phyloP scores from a whole-genome alignment of 2,329 filamentous ascomycete genomes.

The Sporothrix pseudoabietina region DNA sequence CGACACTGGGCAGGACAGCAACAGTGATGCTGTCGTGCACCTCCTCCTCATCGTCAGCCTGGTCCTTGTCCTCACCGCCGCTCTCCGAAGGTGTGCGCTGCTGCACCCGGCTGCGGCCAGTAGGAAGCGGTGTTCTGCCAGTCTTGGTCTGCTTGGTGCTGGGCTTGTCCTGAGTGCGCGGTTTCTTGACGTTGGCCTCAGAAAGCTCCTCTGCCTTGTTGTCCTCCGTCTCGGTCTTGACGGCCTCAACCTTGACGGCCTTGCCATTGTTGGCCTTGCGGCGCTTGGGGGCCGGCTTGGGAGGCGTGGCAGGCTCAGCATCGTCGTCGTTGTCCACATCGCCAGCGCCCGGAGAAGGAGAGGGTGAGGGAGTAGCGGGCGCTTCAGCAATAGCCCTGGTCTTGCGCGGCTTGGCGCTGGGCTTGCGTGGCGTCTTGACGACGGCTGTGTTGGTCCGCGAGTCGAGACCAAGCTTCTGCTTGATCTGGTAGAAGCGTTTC shows the following conservation, averaged over 20 bases:
- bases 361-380: neutral
- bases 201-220: neutral
- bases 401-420: neutral
- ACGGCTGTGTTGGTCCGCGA: neutral
- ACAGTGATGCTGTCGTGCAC: neutral
- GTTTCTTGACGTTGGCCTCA: constrained; percentile 20
- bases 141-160: neutral
- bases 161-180: neutral
- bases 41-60: neutral
- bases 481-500: constrained; percentile 53
- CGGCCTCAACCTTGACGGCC: constrained; percentile 5
- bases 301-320: neutral
- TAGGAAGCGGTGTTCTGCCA: neutral
- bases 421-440: constrained; percentile 10
- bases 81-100: constrained; percentile 1
- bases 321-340: neutral
- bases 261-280: constrained; percentile 31
- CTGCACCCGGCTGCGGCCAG: neutral
- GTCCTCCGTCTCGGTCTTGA: constrained; percentile 7
- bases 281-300: constrained; percentile 28
- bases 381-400: neutral
- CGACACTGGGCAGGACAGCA: neutral
- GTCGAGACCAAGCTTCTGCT: constrained; percentile 49
- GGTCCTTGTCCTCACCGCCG: neutral
- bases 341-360: neutral